phyloP scores from a whole-genome alignment of 2,329 filamentous ascomycete species.

The Penicillium sp. region DNA sequence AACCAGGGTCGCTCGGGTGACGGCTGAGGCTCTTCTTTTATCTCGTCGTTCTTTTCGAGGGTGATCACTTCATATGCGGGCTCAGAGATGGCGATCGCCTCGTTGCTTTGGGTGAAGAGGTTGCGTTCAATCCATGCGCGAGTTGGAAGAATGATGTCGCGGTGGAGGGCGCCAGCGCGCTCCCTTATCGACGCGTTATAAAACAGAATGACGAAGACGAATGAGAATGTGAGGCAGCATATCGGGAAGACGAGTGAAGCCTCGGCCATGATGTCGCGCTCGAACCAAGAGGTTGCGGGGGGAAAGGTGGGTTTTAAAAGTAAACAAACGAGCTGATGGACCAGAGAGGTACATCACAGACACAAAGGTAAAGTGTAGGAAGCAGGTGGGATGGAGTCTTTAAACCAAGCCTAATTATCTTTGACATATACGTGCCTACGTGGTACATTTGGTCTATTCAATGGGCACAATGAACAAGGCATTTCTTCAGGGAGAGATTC shows the following conservation, averaged over 20 bases:
- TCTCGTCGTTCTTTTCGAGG: neutral
- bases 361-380: neutral
- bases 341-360: neutral
- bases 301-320: neutral
- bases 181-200: slow-evolving; percentile 5
- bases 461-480: neutral
- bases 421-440: neutral
- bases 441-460: neutral
- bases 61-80: neutral
- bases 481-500: too few species aligned
- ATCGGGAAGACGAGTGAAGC: slow-evolving; percentile 9
- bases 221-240: slow-evolving; percentile 21
- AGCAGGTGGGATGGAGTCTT: neutral
- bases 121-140: neutral
- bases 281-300: neutral
- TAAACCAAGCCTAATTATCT: neutral
- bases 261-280: neutral
- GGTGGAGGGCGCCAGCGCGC: neutral
- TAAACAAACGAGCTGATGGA: neutral
- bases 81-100: neutral
- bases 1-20: neutral
- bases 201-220: slow-evolving; percentile 13
- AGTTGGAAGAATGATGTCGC: neutral
- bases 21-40: neutral
- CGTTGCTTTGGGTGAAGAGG: neutral